phyloP scores from a whole-genome alignment of 192 early-diverging fungal species.

The Entrophospora sp. region DNA sequence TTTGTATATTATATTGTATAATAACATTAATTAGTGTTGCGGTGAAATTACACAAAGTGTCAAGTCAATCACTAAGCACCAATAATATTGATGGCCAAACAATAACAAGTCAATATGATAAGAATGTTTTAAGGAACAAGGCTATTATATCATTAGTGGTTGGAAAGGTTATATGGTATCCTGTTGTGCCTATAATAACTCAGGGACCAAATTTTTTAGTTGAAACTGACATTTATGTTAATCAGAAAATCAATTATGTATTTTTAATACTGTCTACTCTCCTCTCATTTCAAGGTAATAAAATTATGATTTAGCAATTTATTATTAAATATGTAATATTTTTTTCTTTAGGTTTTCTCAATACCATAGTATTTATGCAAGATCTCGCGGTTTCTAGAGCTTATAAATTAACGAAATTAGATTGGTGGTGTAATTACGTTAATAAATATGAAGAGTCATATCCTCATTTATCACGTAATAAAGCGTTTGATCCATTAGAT shows the following conservation, averaged over 20 bases:
- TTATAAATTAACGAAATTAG: background rate
- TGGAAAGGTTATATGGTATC: conserved; percentile 8
- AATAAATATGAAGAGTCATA: background rate
- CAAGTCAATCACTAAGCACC: background rate
- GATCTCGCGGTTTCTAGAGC: background rate
- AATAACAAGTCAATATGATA: too few species aligned
- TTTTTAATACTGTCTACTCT: background rate
- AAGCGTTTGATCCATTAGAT: too few species aligned
- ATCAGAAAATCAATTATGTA: background rate
- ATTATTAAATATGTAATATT: background rate
- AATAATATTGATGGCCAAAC: too few species aligned
- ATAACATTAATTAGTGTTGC: background rate
- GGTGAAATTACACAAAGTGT: background rate
- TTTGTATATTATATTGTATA: background rate
- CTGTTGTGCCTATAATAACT: background rate
- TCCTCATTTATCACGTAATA: conserved; percentile 2
- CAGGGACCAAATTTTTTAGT: background rate
- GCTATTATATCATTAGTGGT: background rate
- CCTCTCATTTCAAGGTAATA: background rate
- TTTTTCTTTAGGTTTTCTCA: background rate
- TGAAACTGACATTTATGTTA: background rate
- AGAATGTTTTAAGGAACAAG: background rate
- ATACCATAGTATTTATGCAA: conserved; percentile 1
- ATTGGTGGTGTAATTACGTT: background rate
- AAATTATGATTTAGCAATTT: too few species aligned